A percentile compares a stretch with the other conserved stretches of the same genome.
Evolutionary conservation across 1,284 basidiomycete genomes (phyloP).

Genomic region (Moniliophthora roreri): DNA sequence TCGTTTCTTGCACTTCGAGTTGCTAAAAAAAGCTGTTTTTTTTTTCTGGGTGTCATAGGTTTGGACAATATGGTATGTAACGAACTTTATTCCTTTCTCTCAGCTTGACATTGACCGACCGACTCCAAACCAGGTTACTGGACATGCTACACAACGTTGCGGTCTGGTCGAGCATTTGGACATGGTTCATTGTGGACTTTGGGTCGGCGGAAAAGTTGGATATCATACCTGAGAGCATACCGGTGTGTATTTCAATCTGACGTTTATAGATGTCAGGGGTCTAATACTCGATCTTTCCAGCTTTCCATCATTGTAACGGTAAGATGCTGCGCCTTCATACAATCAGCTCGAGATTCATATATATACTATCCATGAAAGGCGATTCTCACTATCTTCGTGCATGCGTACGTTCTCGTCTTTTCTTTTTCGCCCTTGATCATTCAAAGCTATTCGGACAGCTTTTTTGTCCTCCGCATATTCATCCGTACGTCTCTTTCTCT

Average conservation of each 20-base stretch:
- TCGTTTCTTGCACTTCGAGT: background rate
- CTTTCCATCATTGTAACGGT: slow-evolving; percentile 1
- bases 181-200: slow-evolving; percentile 5
- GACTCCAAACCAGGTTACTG: background rate
- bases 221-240: slow-evolving; percentile 1
- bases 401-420: background rate
- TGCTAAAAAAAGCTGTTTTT: background rate
- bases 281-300: background rate
- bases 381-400: slow-evolving; percentile 1
- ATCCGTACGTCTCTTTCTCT: background rate
- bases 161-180: slow-evolving; percentile 6
- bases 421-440: background rate
- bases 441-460: background rate
- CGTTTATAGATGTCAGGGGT: background rate
- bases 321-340: background rate
- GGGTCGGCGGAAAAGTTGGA: background rate
- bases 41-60: no score
- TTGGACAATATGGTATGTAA: background rate
- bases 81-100: background rate
- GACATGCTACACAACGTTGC: slow-evolving; percentile 3
- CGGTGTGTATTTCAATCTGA: background rate
- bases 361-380: background rate
- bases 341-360: background rate
- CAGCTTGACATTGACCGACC: background rate
- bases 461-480: background rate